Evolutionary conservation across 163 green algal species (phyloP).

Genomic region (Trebouxia gelatinosa): DNA sequence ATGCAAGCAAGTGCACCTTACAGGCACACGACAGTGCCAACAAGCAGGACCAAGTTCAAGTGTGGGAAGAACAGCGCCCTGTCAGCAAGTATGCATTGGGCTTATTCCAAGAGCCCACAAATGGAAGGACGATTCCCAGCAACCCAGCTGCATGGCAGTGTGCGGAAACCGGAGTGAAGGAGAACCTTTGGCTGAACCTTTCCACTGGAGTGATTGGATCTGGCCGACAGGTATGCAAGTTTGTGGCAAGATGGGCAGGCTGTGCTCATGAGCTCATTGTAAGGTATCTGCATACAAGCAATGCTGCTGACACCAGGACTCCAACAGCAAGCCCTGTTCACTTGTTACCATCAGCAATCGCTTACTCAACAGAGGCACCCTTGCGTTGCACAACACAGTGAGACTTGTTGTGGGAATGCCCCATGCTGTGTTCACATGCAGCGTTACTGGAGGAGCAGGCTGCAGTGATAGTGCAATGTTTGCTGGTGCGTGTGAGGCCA

Average conservation of each 20-base stretch:
- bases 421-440: too few species aligned
- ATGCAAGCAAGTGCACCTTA: not conserved
- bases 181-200: conserved; percentile 99
- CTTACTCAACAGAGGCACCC: too few species aligned
- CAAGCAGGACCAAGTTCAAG: conserved; percentile 59
- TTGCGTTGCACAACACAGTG: too few species aligned
- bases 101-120: conserved; percentile 60
- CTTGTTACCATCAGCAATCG: too few species aligned
- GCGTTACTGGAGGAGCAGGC: too few species aligned
- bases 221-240: conserved; percentile 68
- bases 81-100: conserved; percentile 74
- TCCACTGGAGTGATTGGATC: conserved; percentile 94
- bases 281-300: too few species aligned
- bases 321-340: too few species aligned
- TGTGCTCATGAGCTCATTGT: too few species aligned
- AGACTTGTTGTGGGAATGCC: too few species aligned
- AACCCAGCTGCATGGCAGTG: conserved; percentile 81
- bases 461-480: not conserved
- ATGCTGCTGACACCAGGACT: too few species aligned
- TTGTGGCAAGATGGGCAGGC: too few species aligned
- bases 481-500: not conserved
- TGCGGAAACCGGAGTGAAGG: conserved; percentile 82
- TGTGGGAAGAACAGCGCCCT: conserved; percentile 82
- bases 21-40: conserved; percentile 73
- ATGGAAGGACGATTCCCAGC: conserved; percentile 35